Evolutionary conservation across 176 grass and related monocot species (phyloP).

Genomic region (Panicum miliaceum): DNA sequence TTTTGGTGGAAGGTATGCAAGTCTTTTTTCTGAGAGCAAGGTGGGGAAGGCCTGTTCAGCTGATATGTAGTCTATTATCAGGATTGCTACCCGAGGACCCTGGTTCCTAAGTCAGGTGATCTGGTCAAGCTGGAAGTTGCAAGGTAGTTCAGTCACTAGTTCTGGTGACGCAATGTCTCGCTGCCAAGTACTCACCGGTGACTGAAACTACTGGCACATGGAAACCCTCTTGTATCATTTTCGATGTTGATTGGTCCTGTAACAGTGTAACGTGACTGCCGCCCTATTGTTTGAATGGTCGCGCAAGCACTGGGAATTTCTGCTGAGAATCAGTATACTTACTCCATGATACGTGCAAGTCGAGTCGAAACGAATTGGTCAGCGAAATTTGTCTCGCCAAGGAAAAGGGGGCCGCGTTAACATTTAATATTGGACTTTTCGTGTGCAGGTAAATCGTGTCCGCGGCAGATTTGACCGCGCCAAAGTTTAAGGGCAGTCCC

Average conservation of each 20-base stretch:
- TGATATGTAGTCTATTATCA: constrained; percentile 1
- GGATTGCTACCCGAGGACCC: background rate
- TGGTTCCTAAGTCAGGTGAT: background rate
- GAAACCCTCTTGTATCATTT: background rate
- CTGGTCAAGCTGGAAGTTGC: constrained; percentile 34
- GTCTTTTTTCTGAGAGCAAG: background rate
- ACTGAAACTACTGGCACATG: background rate
- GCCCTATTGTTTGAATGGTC: background rate
- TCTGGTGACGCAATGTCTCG: background rate
- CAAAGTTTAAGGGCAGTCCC: too few relatives aligned
- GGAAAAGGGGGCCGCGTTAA: background rate
- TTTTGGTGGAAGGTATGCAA: background rate
- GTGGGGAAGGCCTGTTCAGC: background rate
- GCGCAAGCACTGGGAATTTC: background rate
- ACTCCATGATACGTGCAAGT: background rate
- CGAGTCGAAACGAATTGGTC: constrained; percentile 3
- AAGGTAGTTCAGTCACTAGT: constrained; percentile 6
- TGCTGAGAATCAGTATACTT: background rate
- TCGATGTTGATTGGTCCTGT: background rate
- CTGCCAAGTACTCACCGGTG: background rate
- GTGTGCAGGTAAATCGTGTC: background rate
- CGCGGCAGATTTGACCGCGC: too few relatives aligned
- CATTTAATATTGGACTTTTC: background rate
- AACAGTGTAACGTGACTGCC: background rate
- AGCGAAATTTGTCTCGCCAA: background rate